These are phyloP conservation scores for Alternaria postmessia DNA, from an alignment of 2,329 filamentous ascomycete genomes.

Conservation along the genomic window DNA sequence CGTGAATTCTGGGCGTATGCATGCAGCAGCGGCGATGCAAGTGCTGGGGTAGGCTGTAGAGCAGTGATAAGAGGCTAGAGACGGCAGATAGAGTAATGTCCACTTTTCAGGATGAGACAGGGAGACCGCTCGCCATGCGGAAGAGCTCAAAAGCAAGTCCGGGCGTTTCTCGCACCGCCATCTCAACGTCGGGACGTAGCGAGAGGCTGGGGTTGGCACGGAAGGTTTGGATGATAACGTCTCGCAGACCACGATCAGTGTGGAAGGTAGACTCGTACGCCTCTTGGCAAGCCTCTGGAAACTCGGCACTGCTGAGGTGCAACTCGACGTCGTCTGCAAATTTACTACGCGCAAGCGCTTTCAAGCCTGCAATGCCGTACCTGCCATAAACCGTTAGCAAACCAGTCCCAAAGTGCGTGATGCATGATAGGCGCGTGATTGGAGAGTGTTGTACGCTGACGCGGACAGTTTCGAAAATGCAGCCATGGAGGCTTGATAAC, in stretches of 20 bases:
- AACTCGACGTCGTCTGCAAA: conserved; percentile 56
- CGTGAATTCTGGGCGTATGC: conserved; percentile 2
- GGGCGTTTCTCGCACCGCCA: conserved; percentile 55
- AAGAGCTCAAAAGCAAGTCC: conserved; percentile 59
- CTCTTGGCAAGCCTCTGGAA: conserved; percentile 59
- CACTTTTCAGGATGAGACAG: conserved; percentile 45
- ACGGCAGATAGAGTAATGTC: neutral
- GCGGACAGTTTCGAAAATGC: conserved; percentile 27
- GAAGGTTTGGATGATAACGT: conserved; percentile 59
- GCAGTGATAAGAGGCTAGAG: neutral
- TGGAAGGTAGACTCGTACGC: conserved; percentile 60
- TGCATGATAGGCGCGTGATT: conserved; percentile 11
- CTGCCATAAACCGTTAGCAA: conserved; percentile 41
- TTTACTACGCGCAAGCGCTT: conserved; percentile 56
- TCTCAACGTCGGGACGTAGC: conserved; percentile 56
- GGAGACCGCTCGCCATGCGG: conserved; percentile 57
- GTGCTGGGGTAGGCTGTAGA: neutral
- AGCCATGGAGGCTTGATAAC: conserved; percentile 11
- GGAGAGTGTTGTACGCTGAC: conserved; percentile 27
- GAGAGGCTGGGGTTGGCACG: conserved; percentile 56
- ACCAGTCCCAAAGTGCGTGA: conserved; percentile 11
- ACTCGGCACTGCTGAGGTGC: conserved; percentile 55
- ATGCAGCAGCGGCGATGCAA: conserved; percentile 4
- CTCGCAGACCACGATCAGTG: conserved; percentile 58
- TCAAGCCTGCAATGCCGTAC: conserved; percentile 59